phyloP scores from a whole-genome alignment of 1,139 yeast genomes.

The Taphrina pruni region DNA sequence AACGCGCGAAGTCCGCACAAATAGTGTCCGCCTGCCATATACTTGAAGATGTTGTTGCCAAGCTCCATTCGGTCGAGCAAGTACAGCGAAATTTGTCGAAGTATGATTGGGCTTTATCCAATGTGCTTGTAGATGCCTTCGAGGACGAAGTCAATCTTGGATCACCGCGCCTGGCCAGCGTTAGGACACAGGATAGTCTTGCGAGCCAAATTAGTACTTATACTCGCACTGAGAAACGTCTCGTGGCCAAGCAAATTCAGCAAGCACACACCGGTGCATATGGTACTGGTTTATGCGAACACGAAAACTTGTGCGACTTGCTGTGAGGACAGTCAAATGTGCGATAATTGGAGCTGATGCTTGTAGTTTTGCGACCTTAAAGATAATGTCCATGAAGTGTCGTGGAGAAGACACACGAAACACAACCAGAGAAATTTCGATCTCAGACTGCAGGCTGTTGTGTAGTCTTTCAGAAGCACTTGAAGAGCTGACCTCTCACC shows the following conservation, averaged over 20 bases:
- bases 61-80: not conserved
- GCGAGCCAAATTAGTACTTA: no score
- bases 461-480: not conserved
- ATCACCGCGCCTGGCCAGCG: not conserved
- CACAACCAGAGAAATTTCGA: not conserved
- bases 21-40: not conserved
- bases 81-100: not conserved
- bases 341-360: not conserved
- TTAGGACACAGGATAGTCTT: no score
- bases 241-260: no score
- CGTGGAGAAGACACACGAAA: not conserved
- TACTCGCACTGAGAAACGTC: no score
- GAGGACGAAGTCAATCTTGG: not conserved
- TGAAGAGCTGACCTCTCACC: not conserved
- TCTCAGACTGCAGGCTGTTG: not conserved
- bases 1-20: not conserved
- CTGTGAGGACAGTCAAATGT: not conserved
- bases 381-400: not conserved
- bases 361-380: constrained; percentile 24
- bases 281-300: not conserved
- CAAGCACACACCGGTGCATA: no score
- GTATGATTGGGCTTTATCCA: not conserved
- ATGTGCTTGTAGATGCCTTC: not conserved
- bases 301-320: not conserved
- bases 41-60: not conserved